Evolutionary conservation across 345 rosid genomes (phyloP), one percentile per base, ranked within the genome.

Genomic region (Aethionema arabicum): DNA sequence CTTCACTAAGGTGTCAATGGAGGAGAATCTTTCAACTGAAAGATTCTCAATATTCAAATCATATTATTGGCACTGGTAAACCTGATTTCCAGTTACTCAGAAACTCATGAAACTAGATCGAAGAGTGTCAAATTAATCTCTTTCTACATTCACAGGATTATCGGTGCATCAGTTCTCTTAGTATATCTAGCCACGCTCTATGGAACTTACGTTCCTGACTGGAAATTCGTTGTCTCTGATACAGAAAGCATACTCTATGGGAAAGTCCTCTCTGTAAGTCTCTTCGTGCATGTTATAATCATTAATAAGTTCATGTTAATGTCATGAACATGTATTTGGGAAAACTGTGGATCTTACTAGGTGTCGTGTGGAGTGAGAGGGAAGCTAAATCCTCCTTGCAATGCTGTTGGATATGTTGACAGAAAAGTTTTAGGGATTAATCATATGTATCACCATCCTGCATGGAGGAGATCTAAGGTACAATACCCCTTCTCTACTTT

Each of bases 391-490:
- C 91, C 96, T 75, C 85, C 96, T 32, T 91, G 98, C 57, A 91
- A 91, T 66, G 98, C 90, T 30, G 91, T 75, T 53, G 96, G 95
- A 59, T 86, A 79, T 45, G 63, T 86, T 66, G 98, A 91, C 64
- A 79, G 95, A 73, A 37, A 65, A 74, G 72, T 88, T 27, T 76
- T 91, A 30, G 98, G 96, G 67, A 73, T 85, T 49, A 74, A 78
- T 53, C 96, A 85, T 63, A 64, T 88, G 87, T 88, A 88, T 74
- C 75, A 72, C 6, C 88, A 62, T 72, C 98, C 98, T 39, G 98
- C 96, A 6, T 91, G 95, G 96, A 86, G 76, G 77, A 83, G 96
- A 80, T 78, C 88, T n/a, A 76, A 86, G 95, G 96, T 88, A 63
- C 16, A 50, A 21, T 39, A 11, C 52, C 8, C 2, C 11, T 27